Evolutionary conservation across 1,139 yeast genomes (phyloP).

Genomic region (Kurtzmaniella quercitrusa): DNA sequence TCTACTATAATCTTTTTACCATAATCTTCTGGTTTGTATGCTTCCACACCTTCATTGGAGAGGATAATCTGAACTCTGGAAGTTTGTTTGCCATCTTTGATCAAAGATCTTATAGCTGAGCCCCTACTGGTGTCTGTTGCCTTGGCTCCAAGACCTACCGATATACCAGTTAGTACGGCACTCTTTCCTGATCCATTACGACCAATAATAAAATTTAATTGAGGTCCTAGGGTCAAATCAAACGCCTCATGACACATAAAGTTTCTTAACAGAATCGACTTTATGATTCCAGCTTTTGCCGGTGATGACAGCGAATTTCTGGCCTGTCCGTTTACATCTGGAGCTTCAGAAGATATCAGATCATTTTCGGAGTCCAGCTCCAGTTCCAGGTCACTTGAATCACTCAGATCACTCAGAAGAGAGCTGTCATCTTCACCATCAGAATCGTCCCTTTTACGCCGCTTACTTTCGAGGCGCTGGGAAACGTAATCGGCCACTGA

Average conservation of each 20-base stretch:
- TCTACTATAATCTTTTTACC: slow-evolving; percentile 72
- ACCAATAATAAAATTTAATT: slow-evolving; percentile 87
- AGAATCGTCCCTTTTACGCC: slow-evolving; percentile 8
- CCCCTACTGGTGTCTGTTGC: slow-evolving; percentile 92
- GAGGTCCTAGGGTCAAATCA: slow-evolving; percentile 72
- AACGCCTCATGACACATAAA: slow-evolving; percentile 86
- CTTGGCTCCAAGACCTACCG: slow-evolving; percentile 90
- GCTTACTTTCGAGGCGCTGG: slow-evolving; percentile 13
- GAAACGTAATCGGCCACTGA: slow-evolving; percentile 14
- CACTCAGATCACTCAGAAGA: slow-evolving; percentile 2
- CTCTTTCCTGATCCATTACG: slow-evolving; percentile 95
- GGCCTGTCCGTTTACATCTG: slow-evolving; percentile 1
- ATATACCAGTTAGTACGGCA: slow-evolving; percentile 86
- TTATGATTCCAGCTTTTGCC: slow-evolving; percentile 53
- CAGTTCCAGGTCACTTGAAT: slow-evolving; percentile 1
- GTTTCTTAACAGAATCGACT: slow-evolving; percentile 54
- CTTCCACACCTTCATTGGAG: slow-evolving; percentile 60
- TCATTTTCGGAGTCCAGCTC: slow-evolving; percentile 3
- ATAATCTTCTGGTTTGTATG: slow-evolving; percentile 57
- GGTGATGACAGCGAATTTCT: slow-evolving; percentile 16
- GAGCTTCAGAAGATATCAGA: slow-evolving; percentile 4
- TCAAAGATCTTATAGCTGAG: slow-evolving; percentile 59
- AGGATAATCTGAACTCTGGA: slow-evolving; percentile 61
- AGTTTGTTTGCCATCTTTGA: slow-evolving; percentile 70
- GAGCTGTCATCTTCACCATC: slow-evolving; percentile 5